Evolutionary conservation across 2,329 filamentous ascomycete genomes (phyloP), one percentile per base, ranked within the genome.

Genomic region (Cordyceps javanica): DNA sequence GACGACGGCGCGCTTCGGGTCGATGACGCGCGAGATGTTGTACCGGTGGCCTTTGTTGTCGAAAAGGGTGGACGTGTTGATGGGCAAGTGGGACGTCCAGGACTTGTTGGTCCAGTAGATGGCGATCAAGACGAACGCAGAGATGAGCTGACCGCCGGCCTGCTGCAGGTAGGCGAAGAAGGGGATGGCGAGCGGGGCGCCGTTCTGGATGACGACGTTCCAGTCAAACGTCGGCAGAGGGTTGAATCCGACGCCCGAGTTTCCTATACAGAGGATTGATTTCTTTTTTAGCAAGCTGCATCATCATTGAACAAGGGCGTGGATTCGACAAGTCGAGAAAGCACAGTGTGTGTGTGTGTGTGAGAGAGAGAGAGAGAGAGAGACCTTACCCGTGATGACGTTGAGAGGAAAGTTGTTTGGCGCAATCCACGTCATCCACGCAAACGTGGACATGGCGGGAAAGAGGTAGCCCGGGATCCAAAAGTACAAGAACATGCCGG

Each of bases 401-500:
- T 73, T 73, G 3, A 76, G 65, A 5, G 68, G 71, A 34, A 74
- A 55, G 50, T 75, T 77, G 25, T 71, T 57, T 0, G 75, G 75
- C 0, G 73, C 66, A 19, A 77, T 77, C 75, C 75, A 77, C 0
- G 72, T 72, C 67, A 77, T 76, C 74, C 75, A 78, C 63, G 73
- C 74, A 65, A 78, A 77, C 1, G 69, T 69, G 7, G 67, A 67
- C 6, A 77, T 63, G 2, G 72, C 73, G 0, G 66, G 69, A 62
- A 77, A 77, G 1, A 77, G 64, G 53, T 71, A 75, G 11, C 69
- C 69, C 0, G 75, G 75, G 21, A 78, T 65, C 73, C 74, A 77
- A 64, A 74, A 77, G 65, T 73, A 78, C 21, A 75, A 30, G 48
- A 75, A 73, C 69, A 76, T 75, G 34, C 62, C 63, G 38, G 64